Base-by-base conservation (phyloP, 192 early-diverging fungal species). In the Backusella macrospora region DNA sequence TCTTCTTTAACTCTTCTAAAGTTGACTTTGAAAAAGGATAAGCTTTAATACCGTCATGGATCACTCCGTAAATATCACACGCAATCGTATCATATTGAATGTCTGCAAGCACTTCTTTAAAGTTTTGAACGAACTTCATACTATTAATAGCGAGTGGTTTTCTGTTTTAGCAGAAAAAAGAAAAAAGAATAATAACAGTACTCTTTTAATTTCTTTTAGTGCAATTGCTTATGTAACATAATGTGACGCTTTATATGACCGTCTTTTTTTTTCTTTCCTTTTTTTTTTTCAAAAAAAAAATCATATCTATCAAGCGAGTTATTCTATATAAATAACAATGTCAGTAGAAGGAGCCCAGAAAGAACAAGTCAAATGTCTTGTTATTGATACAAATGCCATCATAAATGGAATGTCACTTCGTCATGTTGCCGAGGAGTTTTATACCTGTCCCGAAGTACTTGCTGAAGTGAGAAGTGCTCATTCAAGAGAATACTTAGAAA, bases 381-480 rank as follows among this genome's bases (percentile, higher is more conserved):
- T 95, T 13, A 75, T 95, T 18, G 94, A 95, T 83, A 91, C 93
- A 2, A 92, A 89, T 16, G 86, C 92, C 4, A 85, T 95, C 47
- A 71, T 95, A 70, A 93, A 91, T 77, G 88, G 86, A 10, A 75
- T 84, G 0, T 75, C 82, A 10, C 78, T 95, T 37, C 80, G 81
- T 55, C 76, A 82, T 55, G 75, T 95, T 62, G 91, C 94, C 1
- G 86, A 88, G 38, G 86, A 87, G 37, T 93, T 94, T 73, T 89
- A 92, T 29, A 96, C 96, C 13, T 86, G 94, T 6, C 95, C 96
- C 8, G 96, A 98, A 75, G 94, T 98, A 4, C 62, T 96, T 29
- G 76, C 75, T 42, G 96, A 98, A 83, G 86, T 98, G 63, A 88
- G 93, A 18, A 96, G 95, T 82, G 80, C 80, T 48, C 82, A 87